A percentile compares a stretch with the other conserved stretches of the same genome.
phyloP scores from a whole-genome alignment of 2,329 filamentous ascomycete genomes.

The Hypomyces perniciosus region DNA sequence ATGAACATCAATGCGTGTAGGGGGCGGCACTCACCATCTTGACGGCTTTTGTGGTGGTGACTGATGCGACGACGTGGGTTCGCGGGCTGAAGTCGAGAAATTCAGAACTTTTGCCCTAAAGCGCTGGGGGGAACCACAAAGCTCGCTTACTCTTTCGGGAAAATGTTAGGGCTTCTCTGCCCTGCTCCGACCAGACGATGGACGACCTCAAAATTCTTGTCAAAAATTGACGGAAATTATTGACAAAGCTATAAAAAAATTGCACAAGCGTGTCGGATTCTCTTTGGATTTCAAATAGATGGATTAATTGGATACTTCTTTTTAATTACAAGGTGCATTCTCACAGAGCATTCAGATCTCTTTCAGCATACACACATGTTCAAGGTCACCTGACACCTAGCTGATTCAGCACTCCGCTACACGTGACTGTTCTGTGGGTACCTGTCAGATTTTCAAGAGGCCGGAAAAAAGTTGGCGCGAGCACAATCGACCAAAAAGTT shows the following conservation, averaged over 20 bases:
- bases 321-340: neutral
- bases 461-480: conserved; percentile 15
- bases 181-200: conserved; percentile 23
- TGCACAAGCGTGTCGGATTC: neutral
- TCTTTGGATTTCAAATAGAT: neutral
- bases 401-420: neutral
- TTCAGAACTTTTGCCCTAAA: conserved; percentile 43
- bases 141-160: conserved; percentile 40
- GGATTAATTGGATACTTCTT: neutral
- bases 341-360: neutral
- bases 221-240: neutral
- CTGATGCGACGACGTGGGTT: conserved; percentile 48
- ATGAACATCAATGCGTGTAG: conserved; percentile 9
- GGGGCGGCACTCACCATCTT: conserved; percentile 48
- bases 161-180: conserved; percentile 37
- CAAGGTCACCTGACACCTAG: conserved; percentile 4
- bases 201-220: neutral
- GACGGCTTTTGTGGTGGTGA: conserved; percentile 47
- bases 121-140: conserved; percentile 31
- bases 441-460: conserved; percentile 1
- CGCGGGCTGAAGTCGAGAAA: conserved; percentile 41
- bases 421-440: conserved; percentile 1
- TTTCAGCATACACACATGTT: too few relatives aligned
- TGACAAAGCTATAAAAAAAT: neutral
- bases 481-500: neutral